Conservation (phyloP, 441 rosid species). For the Populus hybrid region DNA sequence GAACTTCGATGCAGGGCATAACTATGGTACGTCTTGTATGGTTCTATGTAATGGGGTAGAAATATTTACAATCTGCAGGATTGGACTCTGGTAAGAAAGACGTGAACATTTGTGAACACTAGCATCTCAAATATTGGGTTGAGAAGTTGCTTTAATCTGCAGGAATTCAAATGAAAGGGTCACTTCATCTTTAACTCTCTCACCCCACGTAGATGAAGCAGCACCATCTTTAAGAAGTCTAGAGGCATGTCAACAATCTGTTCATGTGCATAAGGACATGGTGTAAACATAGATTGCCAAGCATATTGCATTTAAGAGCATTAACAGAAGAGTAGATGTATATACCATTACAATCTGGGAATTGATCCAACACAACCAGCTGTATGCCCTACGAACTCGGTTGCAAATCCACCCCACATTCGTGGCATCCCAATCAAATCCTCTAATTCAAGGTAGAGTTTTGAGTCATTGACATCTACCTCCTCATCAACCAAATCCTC, state of each 20-base stretch:
- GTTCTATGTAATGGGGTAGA: neutral
- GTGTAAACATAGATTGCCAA: neutral
- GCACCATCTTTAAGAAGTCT: neutral
- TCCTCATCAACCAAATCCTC: conserved; percentile 28
- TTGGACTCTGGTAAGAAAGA: neutral
- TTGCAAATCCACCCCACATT: conserved; percentile 32
- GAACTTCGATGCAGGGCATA: neutral
- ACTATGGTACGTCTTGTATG: neutral
- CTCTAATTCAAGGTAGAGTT: conserved; percentile 53
- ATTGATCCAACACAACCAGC: conserved; percentile 24
- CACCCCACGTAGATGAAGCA: neutral
- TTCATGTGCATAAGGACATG: neutral
- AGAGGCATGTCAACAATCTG: neutral
- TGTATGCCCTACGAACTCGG: conserved; percentile 30
- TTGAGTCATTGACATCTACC: conserved; percentile 33
- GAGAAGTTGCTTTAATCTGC: neutral
- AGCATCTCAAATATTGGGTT: neutral
- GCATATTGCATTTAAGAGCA: neutral
- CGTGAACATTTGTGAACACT: neutral
- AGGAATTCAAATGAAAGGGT: neutral
- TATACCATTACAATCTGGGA: conserved; percentile 9
- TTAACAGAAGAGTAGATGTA: neutral
- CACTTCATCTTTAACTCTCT: neutral
- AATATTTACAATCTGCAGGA: neutral
- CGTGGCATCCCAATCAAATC: conserved; percentile 40